phyloP scores from a whole-genome alignment of 2,329 filamentous ascomycete species.

The Monosporascus sp. region DNA sequence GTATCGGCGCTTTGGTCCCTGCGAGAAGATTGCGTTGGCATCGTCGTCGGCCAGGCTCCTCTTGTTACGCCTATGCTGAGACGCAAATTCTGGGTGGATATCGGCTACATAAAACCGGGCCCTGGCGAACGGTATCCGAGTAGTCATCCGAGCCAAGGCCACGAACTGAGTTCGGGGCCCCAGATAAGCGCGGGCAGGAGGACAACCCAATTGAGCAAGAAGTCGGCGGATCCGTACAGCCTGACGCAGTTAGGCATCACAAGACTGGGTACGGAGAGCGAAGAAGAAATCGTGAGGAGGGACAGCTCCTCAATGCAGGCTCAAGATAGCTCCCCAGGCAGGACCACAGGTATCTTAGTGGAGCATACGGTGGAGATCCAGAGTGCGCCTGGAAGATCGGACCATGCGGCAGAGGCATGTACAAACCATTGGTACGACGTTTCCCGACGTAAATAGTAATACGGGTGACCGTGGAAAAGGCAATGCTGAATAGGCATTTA shows the following conservation, averaged over 20 bases:
- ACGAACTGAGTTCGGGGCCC: conserved; percentile 6
- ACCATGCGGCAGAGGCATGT: no score
- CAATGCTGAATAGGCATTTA: no score
- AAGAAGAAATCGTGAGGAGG: conserved; percentile 2
- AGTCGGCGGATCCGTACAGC: conserved; percentile 15
- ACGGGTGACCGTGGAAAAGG: no score
- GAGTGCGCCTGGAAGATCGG: neutral
- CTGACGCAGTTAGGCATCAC: conserved; percentile 13
- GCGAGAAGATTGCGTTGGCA: conserved; percentile 33
- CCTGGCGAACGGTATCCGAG: no score
- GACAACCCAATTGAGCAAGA: conserved; percentile 1
- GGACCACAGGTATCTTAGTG: neutral
- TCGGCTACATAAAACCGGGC: neutral
- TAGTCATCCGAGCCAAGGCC: conserved; percentile 3
- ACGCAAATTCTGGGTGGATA: conserved; percentile 19
- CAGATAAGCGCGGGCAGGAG: neutral
- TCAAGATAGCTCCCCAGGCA: neutral
- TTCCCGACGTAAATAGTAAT: no score
- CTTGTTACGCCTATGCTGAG: conserved; percentile 27
- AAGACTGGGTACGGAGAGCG: conserved; percentile 1
- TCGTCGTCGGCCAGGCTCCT: conserved; percentile 32
- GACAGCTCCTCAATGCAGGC: neutral
- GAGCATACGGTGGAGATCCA: conserved; percentile 2
- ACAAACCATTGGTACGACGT: no score
- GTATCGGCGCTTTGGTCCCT: conserved; percentile 32